phyloP scores from a whole-genome alignment of 495 filamentous ascomycete genomes.

The Aspergillus kassunensis region DNA sequence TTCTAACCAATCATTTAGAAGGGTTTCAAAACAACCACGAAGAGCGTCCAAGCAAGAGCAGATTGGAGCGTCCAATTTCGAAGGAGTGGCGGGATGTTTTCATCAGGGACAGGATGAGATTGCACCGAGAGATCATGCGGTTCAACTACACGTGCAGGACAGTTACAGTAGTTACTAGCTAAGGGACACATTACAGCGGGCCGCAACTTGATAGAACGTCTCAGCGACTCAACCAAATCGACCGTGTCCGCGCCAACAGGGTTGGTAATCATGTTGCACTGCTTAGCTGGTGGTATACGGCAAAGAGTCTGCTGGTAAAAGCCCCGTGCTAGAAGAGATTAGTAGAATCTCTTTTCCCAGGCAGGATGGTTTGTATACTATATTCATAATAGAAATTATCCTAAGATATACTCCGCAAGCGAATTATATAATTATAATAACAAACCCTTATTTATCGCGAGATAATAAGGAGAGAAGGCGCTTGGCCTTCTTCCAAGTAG shows the following conservation, averaged over 20 bases:
- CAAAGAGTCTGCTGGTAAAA: constrained; percentile 48
- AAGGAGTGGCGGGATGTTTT: no score
- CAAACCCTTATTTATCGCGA: constrained; percentile 15
- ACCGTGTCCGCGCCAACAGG: constrained; percentile 44
- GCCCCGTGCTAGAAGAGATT: constrained; percentile 45
- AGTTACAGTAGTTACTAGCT: no score
- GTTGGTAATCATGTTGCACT: constrained; percentile 54
- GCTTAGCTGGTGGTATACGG: constrained; percentile 67
- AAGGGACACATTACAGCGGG: no score
- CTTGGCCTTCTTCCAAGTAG: constrained; percentile 9
- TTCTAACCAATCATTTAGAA: no score
- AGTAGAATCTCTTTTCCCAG: constrained; percentile 37
- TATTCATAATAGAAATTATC: constrained; percentile 32
- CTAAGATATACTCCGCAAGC: constrained; percentile 20
- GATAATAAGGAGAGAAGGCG: constrained; percentile 9
- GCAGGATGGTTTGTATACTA: constrained; percentile 34
- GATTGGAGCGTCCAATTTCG: no score
- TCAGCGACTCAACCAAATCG: constrained; percentile 22
- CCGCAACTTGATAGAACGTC: no score
- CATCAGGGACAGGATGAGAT: no score
- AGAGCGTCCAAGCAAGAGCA: no score
- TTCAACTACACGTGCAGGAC: no score
- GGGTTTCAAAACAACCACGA: no score
- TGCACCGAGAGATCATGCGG: no score
- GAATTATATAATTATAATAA: constrained; percentile 11